These are phyloP conservation scores for Ustilago trichophora DNA, from an alignment of 1,284 basidiomycete genomes.

Conservation along the genomic window DNA sequence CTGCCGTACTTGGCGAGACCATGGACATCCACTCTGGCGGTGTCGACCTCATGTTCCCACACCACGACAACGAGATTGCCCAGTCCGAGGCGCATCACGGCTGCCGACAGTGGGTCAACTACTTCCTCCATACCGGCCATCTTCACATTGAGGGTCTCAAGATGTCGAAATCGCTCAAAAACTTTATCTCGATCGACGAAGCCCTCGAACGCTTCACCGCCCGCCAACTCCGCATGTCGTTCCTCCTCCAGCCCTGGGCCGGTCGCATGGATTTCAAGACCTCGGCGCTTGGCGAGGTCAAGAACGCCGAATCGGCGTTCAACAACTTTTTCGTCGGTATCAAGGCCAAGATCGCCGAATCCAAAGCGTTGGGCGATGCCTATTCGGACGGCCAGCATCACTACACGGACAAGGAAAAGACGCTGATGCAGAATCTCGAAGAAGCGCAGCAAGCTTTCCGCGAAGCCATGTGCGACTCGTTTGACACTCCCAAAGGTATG, in stretches of 20 bases:
- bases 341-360: constrained; percentile 76
- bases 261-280: constrained; percentile 94
- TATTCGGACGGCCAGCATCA: constrained; percentile 70
- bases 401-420: constrained; percentile 59
- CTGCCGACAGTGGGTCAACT: constrained; percentile 95
- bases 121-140: constrained; percentile 98
- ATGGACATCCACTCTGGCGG: constrained; percentile 99
- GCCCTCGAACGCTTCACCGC: constrained; percentile 86
- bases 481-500: constrained; percentile 90
- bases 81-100: constrained; percentile 92
- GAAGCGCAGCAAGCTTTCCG: constrained; percentile 83
- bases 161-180: constrained; percentile 99
- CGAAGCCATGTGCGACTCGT: constrained; percentile 92
- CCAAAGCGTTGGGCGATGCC: constrained; percentile 62
- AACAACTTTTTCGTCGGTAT: constrained; percentile 95
- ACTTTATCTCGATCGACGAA: constrained; percentile 98
- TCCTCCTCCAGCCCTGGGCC: constrained; percentile 91
- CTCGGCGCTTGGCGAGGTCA: constrained; percentile 83
- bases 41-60: constrained; percentile 95
- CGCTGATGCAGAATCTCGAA: constrained; percentile 72
- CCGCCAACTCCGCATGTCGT: constrained; percentile 91
- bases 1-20: constrained; percentile 85
- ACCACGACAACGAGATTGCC: constrained; percentile 99
- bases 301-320: constrained; percentile 82
- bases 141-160: constrained; percentile 98